Conservation (phyloP, 2,329 filamentous ascomycete genomes). For the Sporothrix sp. region DNA sequence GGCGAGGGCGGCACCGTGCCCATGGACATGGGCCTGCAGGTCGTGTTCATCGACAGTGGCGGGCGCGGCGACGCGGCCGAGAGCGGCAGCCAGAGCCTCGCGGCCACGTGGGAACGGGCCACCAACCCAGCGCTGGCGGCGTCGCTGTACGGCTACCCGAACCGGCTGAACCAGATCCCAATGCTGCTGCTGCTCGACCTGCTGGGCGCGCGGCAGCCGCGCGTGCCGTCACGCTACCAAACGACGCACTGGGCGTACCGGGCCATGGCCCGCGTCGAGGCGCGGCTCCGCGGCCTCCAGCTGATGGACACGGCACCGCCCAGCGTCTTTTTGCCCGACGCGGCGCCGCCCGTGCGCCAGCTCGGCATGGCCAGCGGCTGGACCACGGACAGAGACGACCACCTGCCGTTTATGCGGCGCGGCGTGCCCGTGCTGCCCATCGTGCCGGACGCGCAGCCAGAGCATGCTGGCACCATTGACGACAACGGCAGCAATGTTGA, state of each 20-base stretch:
- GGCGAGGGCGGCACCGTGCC: conserved; percentile 44
- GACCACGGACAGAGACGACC: conserved; percentile 58
- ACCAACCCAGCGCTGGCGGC: conserved; percentile 57
- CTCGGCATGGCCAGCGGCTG: conserved; percentile 24
- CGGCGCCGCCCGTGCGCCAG: conserved; percentile 24
- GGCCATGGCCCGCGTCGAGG: conserved; percentile 54
- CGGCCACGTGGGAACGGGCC: conserved; percentile 59
- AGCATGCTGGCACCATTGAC: conserved; percentile 60
- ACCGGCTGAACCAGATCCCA: conserved; percentile 59
- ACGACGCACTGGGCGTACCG: conserved; percentile 78
- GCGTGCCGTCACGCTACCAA: conserved; percentile 65
- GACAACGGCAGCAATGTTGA: conserved; percentile 69
- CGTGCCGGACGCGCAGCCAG: conserved; percentile 61
- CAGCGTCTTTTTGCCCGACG: conserved; percentile 8
- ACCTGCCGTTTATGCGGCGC: conserved; percentile 64
- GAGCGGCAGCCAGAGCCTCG: conserved; percentile 40
- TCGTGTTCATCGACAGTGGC: conserved; percentile 77
- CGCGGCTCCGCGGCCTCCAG: conserved; percentile 47
- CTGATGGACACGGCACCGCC: conserved; percentile 33
- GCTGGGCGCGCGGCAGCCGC: conserved; percentile 47
- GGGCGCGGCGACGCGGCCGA: conserved; percentile 32
- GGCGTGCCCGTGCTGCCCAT: conserved; percentile 70
- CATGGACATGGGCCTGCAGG: conserved; percentile 66
- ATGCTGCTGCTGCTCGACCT: conserved; percentile 68
- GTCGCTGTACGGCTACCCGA: conserved; percentile 53